Conservation (phyloP, 2,329 filamentous ascomycete species). For the Colletotrichum incanum region DNA sequence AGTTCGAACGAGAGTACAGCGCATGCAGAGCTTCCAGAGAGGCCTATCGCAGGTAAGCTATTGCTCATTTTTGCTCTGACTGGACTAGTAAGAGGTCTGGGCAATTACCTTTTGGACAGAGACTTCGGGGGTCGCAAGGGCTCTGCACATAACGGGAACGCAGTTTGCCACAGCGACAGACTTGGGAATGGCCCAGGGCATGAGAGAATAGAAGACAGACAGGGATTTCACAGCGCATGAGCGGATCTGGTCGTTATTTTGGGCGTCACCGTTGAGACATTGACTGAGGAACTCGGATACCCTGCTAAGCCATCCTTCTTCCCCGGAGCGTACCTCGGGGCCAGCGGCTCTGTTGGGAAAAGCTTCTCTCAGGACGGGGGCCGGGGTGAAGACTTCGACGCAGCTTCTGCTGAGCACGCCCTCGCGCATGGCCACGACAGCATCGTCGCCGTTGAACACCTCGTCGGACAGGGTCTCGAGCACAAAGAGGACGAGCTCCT, state of each 20-base stretch:
- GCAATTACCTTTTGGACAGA: conserved; percentile 78
- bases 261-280: conserved; percentile 78
- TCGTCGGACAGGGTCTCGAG: conserved; percentile 95
- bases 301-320: conserved; percentile 90
- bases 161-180: conserved; percentile 81
- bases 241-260: conserved; percentile 77
- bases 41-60: conserved; percentile 66
- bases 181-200: conserved; percentile 90
- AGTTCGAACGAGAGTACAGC: conserved; percentile 82
- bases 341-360: conserved; percentile 81
- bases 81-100: neutral
- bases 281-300: conserved; percentile 81
- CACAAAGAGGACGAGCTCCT: conserved; percentile 89
- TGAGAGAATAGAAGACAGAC: conserved; percentile 81
- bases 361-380: conserved; percentile 79
- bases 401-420: conserved; percentile 89
- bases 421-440: conserved; percentile 86
- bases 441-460: conserved; percentile 92
- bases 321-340: conserved; percentile 80
- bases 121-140: conserved; percentile 79
- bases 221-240: conserved; percentile 83
- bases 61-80: neutral
- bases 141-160: conserved; percentile 79
- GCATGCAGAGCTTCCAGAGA: conserved; percentile 88
- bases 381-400: conserved; percentile 93